Percentiles rank a stretch among this genome's conserved stretches.
Conservation (phyloP, 345 rosid genomes). For the Rhizophora mangle region DNA sequence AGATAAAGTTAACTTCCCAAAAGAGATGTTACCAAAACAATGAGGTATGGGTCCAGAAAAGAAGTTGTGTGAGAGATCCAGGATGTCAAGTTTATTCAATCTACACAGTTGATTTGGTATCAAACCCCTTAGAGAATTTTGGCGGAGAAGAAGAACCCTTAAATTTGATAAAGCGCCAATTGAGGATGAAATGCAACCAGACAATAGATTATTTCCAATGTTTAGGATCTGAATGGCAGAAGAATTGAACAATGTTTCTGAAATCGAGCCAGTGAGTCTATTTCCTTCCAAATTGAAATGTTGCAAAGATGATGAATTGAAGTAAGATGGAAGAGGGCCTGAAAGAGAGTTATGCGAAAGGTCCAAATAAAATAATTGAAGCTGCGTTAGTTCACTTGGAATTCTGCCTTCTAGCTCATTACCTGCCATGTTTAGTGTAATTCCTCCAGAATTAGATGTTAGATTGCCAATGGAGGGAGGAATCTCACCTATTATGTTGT, state of each 20-base stretch:
- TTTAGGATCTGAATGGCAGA: neutral
- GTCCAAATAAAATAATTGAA: neutral
- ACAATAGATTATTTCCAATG: neutral
- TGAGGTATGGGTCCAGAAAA: neutral
- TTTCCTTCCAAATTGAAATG: neutral
- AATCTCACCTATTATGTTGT: too few species aligned
- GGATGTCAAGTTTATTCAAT: neutral
- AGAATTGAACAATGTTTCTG: neutral
- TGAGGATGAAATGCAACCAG: neutral
- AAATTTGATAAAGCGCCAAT: neutral
- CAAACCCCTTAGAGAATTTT: neutral
- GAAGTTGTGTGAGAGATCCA: constrained; percentile 2
- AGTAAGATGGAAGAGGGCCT: neutral
- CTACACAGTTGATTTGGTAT: neutral
- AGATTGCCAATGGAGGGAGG: too few species aligned
- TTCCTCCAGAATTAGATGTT: too few species aligned
- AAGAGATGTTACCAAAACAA: neutral
- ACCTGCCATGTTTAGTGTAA: too few species aligned
- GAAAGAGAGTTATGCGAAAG: constrained; percentile 1
- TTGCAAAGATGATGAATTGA: too few species aligned
- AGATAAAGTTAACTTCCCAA: neutral
- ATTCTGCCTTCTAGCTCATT: neutral
- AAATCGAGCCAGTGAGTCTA: neutral
- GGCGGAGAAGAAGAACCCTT: neutral
- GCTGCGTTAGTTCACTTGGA: neutral